A percentile compares a stretch with the other conserved stretches of the same genome.
phyloP scores from a whole-genome alignment of 1,284 basidiomycete genomes.

The Schizophyllum amplum region DNA sequence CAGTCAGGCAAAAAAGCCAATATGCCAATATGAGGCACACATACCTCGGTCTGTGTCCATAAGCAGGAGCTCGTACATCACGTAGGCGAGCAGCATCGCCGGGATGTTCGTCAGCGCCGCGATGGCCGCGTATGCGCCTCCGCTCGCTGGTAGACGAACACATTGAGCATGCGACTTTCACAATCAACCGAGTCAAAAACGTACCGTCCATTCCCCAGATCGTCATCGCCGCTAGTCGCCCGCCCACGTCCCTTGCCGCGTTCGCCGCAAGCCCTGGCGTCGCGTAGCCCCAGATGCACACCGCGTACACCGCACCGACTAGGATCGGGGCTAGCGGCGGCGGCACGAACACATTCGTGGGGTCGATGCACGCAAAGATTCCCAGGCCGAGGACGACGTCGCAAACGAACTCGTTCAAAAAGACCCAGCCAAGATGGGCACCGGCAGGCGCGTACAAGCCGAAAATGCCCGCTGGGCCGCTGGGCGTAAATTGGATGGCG shows the following conservation, averaged over 20 bases:
- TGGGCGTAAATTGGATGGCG: slow-evolving; percentile 43
- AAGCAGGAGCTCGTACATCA: slow-evolving; percentile 47
- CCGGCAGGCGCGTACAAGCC: slow-evolving; percentile 43
- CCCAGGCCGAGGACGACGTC: slow-evolving; percentile 56
- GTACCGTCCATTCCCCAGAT: slow-evolving; percentile 45
- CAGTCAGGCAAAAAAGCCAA: neutral
- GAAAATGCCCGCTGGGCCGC: slow-evolving; percentile 58
- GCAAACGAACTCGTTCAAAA: slow-evolving; percentile 64
- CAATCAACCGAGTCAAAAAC: slow-evolving; percentile 1
- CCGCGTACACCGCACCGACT: slow-evolving; percentile 49
- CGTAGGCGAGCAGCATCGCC: slow-evolving; percentile 42
- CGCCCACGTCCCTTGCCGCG: slow-evolving; percentile 61
- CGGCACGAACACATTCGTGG: slow-evolving; percentile 52
- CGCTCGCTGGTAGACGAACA: slow-evolving; percentile 29
- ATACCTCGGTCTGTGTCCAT: slow-evolving; percentile 44
- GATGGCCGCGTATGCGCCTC: slow-evolving; percentile 55
- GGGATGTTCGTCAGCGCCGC: slow-evolving; percentile 60
- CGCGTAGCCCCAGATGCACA: slow-evolving; percentile 50
- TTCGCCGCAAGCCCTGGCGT: slow-evolving; percentile 50
- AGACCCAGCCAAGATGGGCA: slow-evolving; percentile 41
- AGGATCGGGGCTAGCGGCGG: slow-evolving; percentile 44
- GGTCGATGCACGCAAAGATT: slow-evolving; percentile 53
- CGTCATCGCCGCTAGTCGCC: slow-evolving; percentile 45
- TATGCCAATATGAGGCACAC: too few relatives aligned
- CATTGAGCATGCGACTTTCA: neutral